These are phyloP conservation scores for Saturnispora bothae DNA, from an alignment of 805 yeast species.

Conservation along the genomic window DNA sequence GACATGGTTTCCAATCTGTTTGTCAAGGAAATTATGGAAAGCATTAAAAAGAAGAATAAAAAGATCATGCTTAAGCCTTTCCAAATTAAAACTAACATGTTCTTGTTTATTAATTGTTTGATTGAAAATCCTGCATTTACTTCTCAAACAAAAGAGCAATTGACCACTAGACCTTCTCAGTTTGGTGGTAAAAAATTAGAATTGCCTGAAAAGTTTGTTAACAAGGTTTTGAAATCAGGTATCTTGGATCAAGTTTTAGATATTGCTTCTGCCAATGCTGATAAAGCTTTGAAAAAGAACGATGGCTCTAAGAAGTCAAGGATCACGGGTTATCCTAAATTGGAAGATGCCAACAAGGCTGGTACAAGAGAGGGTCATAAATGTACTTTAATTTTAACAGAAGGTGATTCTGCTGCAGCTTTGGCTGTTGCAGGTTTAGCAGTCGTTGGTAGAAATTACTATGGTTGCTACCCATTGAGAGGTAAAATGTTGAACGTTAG, in stretches of 20 bases:
- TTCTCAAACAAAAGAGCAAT: constrained; percentile 92
- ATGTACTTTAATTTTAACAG: constrained; percentile 89
- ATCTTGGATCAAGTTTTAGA: constrained; percentile 67
- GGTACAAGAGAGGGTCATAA: constrained; percentile 88
- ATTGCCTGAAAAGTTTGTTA: constrained; percentile 69
- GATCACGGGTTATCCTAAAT: constrained; percentile 78
- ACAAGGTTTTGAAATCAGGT: constrained; percentile 58
- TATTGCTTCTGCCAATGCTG: constrained; percentile 82
- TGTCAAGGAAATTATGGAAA: constrained; percentile 63
- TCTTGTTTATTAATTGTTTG: constrained; percentile 80
- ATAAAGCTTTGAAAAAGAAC: constrained; percentile 72
- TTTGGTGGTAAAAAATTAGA: constrained; percentile 76
- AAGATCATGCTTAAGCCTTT: constrained; percentile 70
- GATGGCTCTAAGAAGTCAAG: constrained; percentile 82
- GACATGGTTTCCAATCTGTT: constrained; percentile 78
- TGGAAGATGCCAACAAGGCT: constrained; percentile 93
- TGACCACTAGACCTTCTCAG: constrained; percentile 79
- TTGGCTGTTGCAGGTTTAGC: constrained; percentile 89
- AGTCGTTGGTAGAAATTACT: constrained; percentile 89
- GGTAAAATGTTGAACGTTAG: constrained; percentile 94
- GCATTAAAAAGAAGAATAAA: constrained; percentile 54
- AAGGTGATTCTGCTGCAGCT: constrained; percentile 93
- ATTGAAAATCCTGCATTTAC: constrained; percentile 96
- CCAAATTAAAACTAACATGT: constrained; percentile 85
- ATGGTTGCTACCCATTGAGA: constrained; percentile 90